These are phyloP conservation scores for Solanum pinnatisectum DNA, from an alignment of 257 asterid genomes.

Conservation along the genomic window DNA sequence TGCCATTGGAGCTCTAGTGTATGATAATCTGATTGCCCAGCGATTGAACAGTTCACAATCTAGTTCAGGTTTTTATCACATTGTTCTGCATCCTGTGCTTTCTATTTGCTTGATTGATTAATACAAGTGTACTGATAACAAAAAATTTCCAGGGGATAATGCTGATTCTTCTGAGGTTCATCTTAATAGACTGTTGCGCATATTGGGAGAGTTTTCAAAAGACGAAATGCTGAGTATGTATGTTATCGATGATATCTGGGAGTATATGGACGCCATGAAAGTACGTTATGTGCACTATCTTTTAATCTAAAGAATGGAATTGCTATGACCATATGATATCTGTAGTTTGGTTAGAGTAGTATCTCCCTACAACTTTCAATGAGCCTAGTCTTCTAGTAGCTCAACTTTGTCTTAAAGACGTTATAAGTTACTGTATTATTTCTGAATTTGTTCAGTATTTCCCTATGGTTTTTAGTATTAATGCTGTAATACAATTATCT, in stretches of 20 bases:
- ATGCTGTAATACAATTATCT: neutral
- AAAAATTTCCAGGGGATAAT: slow-evolving; percentile 43
- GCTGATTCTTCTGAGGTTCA: slow-evolving; percentile 68
- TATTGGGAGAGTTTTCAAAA: slow-evolving; percentile 79
- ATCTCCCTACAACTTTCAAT: neutral
- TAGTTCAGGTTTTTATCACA: slow-evolving; percentile 45
- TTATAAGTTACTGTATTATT: neutral
- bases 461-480: neutral
- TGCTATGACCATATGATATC: neutral
- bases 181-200: slow-evolving; percentile 81
- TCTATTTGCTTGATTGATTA: neutral
- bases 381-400: neutral
- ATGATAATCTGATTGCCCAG: slow-evolving; percentile 96
- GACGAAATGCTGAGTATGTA: slow-evolving; percentile 84
- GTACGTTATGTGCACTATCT: slow-evolving; percentile 31
- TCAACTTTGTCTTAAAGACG: neutral
- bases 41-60: slow-evolving; percentile 71
- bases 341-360: neutral
- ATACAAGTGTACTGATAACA: neutral
- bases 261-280: slow-evolving; percentile 98
- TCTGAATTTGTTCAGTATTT: neutral
- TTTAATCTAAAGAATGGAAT: neutral
- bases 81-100: neutral
- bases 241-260: slow-evolving; percentile 98
- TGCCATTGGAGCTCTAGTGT: slow-evolving; percentile 87